Evolutionary conservation across 495 filamentous ascomycete species (phyloP).

Genomic region (Neurospora discreta): DNA sequence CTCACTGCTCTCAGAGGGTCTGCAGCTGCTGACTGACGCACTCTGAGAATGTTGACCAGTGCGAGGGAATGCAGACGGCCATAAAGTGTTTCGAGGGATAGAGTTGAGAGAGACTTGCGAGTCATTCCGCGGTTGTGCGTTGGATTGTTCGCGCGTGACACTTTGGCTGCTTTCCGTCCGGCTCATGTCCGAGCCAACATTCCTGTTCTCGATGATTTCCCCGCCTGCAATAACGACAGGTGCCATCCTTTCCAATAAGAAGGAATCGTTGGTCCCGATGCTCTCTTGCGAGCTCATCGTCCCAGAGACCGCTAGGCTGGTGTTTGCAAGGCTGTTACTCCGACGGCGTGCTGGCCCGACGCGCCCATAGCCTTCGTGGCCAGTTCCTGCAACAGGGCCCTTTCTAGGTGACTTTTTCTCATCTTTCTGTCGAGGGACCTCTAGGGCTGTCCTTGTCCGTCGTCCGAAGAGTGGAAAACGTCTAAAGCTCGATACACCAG

Average conservation of each 20-base stretch:
- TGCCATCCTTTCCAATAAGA: conserved; percentile 63
- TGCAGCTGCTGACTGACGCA: conserved; percentile 18
- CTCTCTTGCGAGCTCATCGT: conserved; percentile 39
- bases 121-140: conserved; percentile 36
- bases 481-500: conserved; percentile 29
- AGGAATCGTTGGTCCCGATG: conserved; percentile 35
- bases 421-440: conserved; percentile 36
- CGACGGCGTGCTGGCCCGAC: conserved; percentile 49
- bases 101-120: conserved; percentile 32
- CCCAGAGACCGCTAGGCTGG: conserved; percentile 35
- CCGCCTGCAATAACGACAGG: conserved; percentile 84
- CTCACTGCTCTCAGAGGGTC: conserved; percentile 43
- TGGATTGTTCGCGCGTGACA: conserved; percentile 33
- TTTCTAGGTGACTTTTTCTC: conserved; percentile 52
- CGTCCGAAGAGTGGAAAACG: conserved; percentile 71
- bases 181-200: conserved; percentile 39
- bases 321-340: conserved; percentile 41
- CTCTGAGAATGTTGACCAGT: conserved; percentile 2
- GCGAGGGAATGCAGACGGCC: conserved; percentile 41
- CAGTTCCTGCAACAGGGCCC: conserved; percentile 85
- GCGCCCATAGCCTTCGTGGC: conserved; percentile 89
- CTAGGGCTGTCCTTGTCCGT: conserved; percentile 55
- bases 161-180: conserved; percentile 58
- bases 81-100: conserved; percentile 29
- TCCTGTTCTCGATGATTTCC: conserved; percentile 46